Evolutionary conservation across 768 basidiomycete species (phyloP).

Genomic region (Xerocomellus chrysenteron): DNA sequence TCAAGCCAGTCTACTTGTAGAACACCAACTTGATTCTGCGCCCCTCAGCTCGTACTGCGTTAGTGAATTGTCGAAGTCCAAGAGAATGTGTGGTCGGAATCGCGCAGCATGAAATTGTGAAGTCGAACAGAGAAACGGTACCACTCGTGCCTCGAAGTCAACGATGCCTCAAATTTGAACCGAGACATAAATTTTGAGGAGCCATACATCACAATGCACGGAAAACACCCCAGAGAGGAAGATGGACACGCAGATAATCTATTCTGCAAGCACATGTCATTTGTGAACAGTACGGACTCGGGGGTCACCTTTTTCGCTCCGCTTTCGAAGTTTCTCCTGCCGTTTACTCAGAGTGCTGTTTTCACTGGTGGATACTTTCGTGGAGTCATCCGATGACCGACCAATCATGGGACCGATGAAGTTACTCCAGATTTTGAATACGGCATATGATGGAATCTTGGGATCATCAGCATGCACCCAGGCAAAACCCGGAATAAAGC

Average conservation of each 20-base stretch:
- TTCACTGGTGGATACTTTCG: slow-evolving; percentile 24
- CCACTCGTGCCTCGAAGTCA: background rate
- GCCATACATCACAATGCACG: background rate
- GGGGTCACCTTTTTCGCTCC: slow-evolving; percentile 76
- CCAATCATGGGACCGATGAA: slow-evolving; percentile 66
- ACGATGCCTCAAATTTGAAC: background rate
- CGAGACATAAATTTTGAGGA: background rate
- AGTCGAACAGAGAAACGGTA: background rate
- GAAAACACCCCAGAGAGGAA: background rate
- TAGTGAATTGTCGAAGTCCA: background rate
- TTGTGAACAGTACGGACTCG: slow-evolving; percentile 55
- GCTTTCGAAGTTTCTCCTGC: slow-evolving; percentile 83
- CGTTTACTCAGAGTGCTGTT: slow-evolving; percentile 66
- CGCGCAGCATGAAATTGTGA: background rate
- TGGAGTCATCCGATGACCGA: slow-evolving; percentile 36
- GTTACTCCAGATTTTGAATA: slow-evolving; percentile 72
- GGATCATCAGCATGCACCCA: background rate
- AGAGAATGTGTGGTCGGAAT: background rate
- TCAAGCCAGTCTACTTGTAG: background rate
- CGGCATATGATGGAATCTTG: slow-evolving; percentile 81
- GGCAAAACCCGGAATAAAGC: slow-evolving; percentile 23
- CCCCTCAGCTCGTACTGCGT: background rate
- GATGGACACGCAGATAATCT: slow-evolving; percentile 1
- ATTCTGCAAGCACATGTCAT: slow-evolving; percentile 34
- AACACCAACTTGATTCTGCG: background rate